Conservation (phyloP, 2,329 filamentous ascomycete species). For the Stemphylium beticola region DNA sequence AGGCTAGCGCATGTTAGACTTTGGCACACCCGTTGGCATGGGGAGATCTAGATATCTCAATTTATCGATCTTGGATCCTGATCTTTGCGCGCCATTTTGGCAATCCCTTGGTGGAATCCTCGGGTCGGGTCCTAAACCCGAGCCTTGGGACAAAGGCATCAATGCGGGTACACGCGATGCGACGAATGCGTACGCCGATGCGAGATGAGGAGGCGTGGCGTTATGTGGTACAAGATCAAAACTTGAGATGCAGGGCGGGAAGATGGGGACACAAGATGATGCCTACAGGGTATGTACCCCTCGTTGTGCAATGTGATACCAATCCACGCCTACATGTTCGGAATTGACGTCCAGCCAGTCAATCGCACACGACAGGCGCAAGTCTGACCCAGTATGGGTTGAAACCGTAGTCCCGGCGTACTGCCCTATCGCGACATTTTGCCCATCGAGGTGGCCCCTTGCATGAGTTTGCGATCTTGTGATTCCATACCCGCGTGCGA, state of each 20-base stretch:
- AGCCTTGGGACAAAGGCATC: background rate
- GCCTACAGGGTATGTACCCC: background rate
- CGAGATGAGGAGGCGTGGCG: background rate
- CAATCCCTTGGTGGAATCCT: background rate
- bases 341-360: conserved; percentile 3
- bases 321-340: background rate
- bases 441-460: background rate
- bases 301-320: background rate
- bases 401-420: background rate
- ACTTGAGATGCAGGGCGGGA: background rate
- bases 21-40: background rate
- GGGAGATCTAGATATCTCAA: background rate
- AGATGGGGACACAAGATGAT: background rate
- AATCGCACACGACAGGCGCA: background rate
- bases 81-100: background rate
- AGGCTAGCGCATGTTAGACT: background rate
- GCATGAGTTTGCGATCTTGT: background rate
- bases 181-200: background rate
- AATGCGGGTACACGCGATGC: background rate
- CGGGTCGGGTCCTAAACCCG: background rate
- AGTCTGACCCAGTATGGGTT: background rate
- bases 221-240: background rate
- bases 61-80: background rate
- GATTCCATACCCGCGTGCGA: background rate
- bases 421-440: background rate